A percentile compares a stretch with the other conserved stretches of the same genome.
phyloP scores from a whole-genome alignment of 2,329 filamentous ascomycete genomes.

The Scopulariopsis brevicaulis region DNA sequence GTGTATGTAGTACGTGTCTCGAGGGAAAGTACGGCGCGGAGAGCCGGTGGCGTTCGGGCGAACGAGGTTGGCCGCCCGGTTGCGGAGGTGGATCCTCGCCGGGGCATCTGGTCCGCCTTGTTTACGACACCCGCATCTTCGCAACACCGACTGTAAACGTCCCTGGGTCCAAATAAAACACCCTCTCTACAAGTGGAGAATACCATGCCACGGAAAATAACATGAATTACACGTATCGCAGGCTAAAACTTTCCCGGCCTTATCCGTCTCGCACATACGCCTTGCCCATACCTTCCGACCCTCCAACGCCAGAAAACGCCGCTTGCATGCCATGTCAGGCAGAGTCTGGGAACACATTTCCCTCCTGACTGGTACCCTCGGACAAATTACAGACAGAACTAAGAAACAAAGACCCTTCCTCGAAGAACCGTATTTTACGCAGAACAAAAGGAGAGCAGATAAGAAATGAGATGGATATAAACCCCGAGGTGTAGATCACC shows the following conservation, averaged over 20 bases:
- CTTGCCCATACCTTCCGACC: not conserved
- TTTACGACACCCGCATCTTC: too few species aligned
- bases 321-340: not conserved
- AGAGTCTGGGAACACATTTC: not conserved
- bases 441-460: not conserved
- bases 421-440: not conserved
- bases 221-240: conserved; percentile 21
- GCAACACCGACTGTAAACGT: too few species aligned
- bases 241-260: not conserved
- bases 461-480: not conserved
- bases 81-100: too few species aligned
- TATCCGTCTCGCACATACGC: not conserved
- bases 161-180: too few species aligned
- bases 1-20: not conserved
- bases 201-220: not conserved
- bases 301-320: not conserved
- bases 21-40: not conserved
- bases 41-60: not conserved
- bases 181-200: not conserved
- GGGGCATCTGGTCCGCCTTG: too few species aligned
- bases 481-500: not conserved
- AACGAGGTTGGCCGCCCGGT: too few species aligned
- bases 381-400: not conserved
- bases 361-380: not conserved
- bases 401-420: not conserved